phyloP scores from a whole-genome alignment of 441 rosid species.

The Populus trichocarpa region DNA sequence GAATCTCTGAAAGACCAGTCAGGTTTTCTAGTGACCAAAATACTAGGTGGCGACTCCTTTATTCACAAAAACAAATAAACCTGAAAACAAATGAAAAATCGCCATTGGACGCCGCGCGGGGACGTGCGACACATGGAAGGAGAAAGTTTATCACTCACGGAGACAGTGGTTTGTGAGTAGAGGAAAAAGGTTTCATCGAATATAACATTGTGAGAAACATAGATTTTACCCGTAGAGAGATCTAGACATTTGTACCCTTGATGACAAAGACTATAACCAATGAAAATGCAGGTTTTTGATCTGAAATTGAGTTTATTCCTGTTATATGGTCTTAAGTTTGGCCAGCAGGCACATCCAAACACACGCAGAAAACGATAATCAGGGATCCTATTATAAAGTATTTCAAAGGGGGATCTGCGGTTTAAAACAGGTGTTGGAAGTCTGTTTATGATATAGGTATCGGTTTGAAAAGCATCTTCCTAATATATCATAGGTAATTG shows the following conservation, averaged over 20 bases:
- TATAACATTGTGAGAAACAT: background rate
- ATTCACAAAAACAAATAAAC: too few relatives aligned
- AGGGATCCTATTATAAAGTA: background rate
- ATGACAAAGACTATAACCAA: background rate
- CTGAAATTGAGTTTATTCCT: too few relatives aligned
- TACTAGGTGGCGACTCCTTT: too few relatives aligned
- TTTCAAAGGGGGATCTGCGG: background rate
- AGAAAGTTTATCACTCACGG: accelerated
- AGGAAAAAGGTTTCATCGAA: background rate
- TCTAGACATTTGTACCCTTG: background rate
- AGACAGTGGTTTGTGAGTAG: too few relatives aligned
- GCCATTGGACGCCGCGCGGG: too few relatives aligned
- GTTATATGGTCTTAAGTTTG: background rate
- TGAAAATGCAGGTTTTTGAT: background rate
- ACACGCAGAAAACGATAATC: background rate
- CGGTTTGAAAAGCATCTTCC: background rate
- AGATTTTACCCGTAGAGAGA: background rate
- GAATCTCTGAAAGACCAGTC: too few relatives aligned
- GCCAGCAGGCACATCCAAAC: background rate
- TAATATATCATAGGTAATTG: background rate
- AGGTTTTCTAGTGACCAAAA: too few relatives aligned
- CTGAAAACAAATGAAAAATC: too few relatives aligned
- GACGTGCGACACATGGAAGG: accelerated
- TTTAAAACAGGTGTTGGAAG: background rate
- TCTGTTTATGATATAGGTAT: background rate